These are phyloP conservation scores for Raffaelea ambrosiae DNA, from an alignment of 2,329 filamentous ascomycete species.

Conservation along the genomic window DNA sequence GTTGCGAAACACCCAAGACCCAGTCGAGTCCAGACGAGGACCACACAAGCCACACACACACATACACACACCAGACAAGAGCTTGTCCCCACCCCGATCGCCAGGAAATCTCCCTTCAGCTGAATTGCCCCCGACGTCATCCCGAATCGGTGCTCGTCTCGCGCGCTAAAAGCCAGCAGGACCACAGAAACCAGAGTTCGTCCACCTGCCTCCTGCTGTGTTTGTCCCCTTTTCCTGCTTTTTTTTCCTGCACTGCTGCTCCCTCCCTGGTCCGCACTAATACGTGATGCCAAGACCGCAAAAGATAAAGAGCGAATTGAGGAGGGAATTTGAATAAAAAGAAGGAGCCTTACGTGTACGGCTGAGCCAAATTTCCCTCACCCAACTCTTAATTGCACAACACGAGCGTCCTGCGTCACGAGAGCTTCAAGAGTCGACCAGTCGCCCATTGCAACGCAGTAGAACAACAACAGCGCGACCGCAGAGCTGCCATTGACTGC, in stretches of 20 bases:
- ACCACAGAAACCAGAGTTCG: constrained; percentile 3
- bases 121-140: constrained; percentile 9
- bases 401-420: too few species aligned
- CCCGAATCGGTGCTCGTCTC: constrained; percentile 5
- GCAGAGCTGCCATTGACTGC: neutral
- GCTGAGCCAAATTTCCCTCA: neutral
- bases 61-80: too few species aligned
- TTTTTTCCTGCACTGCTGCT: neutral
- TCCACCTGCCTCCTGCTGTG: neutral
- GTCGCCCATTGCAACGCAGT: too few species aligned
- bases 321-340: neutral
- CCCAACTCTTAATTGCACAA: too few species aligned
- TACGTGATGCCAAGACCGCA: neutral
- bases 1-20: neutral
- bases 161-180: constrained; percentile 4
- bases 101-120: neutral
- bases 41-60: too few species aligned
- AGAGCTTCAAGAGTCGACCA: too few species aligned
- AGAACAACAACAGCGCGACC: too few species aligned
- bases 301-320: neutral
- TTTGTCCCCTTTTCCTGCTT: neutral
- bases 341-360: constrained; percentile 2
- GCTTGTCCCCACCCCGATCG: constrained; percentile 2
- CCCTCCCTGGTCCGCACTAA: constrained; percentile 2
- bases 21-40: too few species aligned